Conservation (phyloP, 2,329 filamentous ascomycete species). For the Hypoxylon sp. region DNA sequence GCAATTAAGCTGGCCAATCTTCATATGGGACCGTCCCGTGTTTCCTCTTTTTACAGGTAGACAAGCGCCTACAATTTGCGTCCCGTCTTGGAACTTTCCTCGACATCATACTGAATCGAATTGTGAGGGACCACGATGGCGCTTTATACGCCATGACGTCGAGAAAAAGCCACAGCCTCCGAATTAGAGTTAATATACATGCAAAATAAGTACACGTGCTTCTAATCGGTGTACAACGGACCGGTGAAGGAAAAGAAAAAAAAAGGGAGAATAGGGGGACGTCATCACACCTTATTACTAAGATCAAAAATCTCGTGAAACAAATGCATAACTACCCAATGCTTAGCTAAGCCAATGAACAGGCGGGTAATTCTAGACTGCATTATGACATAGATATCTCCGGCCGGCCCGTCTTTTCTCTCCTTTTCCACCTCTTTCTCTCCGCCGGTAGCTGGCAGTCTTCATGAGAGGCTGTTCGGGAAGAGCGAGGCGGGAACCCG, state of each 20-base stretch:
- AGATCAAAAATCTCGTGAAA: background rate
- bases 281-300: conserved; percentile 30
- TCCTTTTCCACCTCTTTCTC: background rate
- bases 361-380: conserved; percentile 18
- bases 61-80: background rate
- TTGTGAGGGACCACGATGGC: background rate
- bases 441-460: conserved; percentile 7
- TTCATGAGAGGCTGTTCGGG: conserved; percentile 27
- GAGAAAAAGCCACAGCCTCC: background rate
- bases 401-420: conserved; percentile 21
- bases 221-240: conserved; percentile 29
- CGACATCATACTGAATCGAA: conserved; percentile 3
- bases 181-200: conserved; percentile 8
- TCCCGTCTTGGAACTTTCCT: background rate
- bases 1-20: background rate
- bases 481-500: conserved; percentile 34
- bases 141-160: conserved; percentile 17
- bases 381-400: conserved; percentile 21
- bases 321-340: conserved; percentile 27
- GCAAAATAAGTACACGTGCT: conserved; percentile 5
- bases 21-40: background rate
- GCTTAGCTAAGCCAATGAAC: conserved; percentile 22
- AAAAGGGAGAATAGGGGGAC: conserved; percentile 15
- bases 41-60: background rate
- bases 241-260: conserved; percentile 11